Base-by-base conservation (phyloP, 208 protist species). In the Wallacemonas sp. region DNA sequence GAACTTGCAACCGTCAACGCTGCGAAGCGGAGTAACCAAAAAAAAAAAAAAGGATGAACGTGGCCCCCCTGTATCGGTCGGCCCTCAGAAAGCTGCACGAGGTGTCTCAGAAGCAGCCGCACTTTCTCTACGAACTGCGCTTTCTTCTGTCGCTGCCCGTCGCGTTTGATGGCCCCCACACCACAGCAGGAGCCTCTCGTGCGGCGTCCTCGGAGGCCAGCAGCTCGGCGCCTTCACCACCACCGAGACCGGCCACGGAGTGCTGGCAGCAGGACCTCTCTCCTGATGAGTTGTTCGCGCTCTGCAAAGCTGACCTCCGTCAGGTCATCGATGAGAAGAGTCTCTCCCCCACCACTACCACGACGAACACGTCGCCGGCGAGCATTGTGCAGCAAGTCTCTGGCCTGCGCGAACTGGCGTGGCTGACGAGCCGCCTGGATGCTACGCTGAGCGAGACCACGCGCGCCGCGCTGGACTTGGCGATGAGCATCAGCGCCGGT, bases 51-150 rank as follows among this genome's bases (percentile, higher is more conserved):
- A 25, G 23, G 10, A 89, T 92, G 84, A 80, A 81, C 0, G 55
- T 90, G 36, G 76, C 72, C 28, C 67, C 70, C 11, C 50, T 87
- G 26, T 95, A 95, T 48, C 72, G 82, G 22, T 55, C 44, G 0
- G 26, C 90, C 28, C 74, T 95, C 55, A 93, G 91, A 66, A 36
- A 76, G 12, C 77, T 95, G 61, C 41, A 82, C 7, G 32, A 20
- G 14, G 85, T 85, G 0, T 79, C 72, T 26, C 32, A 54, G 11
- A 50, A 28, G 20, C 72, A 65, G 11, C 86, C 90, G 4, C 79
- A 95, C 49, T 87, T 80, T 61, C 63, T 95, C 26, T 70, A 92
- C 31, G 86, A 95, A 26, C 67, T 87, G 7, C 90, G 90, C 22
- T 91, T 93, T 73, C 74, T 93, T 39, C 79, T 95, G 7, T 93